These are phyloP conservation scores for Alnus rubra DNA, from an alignment of 306 rosid species.

Conservation along the genomic window DNA sequence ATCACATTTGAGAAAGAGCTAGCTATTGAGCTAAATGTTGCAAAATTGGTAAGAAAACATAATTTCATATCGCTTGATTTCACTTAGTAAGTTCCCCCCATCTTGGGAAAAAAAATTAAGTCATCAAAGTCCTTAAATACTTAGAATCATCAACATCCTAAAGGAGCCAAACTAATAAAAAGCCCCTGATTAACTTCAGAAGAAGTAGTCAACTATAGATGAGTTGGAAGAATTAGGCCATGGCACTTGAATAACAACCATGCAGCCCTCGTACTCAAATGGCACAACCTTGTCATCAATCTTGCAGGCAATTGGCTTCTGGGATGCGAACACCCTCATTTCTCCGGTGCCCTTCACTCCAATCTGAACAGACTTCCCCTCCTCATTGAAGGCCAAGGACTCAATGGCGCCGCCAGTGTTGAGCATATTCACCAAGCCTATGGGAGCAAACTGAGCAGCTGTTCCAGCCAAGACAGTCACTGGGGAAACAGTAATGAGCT, in stretches of 20 bases:
- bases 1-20: no score
- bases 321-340: constrained; percentile 69
- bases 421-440: constrained; percentile 86
- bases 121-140: constrained; percentile 22
- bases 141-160: not conserved
- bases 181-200: constrained; percentile 25
- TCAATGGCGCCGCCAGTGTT: constrained; percentile 87
- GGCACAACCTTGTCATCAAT: constrained; percentile 54
- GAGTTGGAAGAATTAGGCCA: constrained; percentile 65
- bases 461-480: constrained; percentile 44
- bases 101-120: constrained; percentile 1
- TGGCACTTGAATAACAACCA: constrained; percentile 72
- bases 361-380: constrained; percentile 34
- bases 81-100: constrained; percentile 12
- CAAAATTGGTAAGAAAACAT: not conserved
- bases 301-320: constrained; percentile 56
- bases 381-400: constrained; percentile 47
- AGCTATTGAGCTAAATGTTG: not conserved
- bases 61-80: not conserved
- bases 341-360: constrained; percentile 79
- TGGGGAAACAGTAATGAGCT: constrained; percentile 75
- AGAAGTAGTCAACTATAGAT: constrained; percentile 58
- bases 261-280: constrained; percentile 51
- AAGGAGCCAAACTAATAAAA: not conserved
- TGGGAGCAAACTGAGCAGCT: constrained; percentile 63